Evolutionary conservation across 768 basidiomycete genomes (phyloP).

Genomic region (Exsudoporus frostii): DNA sequence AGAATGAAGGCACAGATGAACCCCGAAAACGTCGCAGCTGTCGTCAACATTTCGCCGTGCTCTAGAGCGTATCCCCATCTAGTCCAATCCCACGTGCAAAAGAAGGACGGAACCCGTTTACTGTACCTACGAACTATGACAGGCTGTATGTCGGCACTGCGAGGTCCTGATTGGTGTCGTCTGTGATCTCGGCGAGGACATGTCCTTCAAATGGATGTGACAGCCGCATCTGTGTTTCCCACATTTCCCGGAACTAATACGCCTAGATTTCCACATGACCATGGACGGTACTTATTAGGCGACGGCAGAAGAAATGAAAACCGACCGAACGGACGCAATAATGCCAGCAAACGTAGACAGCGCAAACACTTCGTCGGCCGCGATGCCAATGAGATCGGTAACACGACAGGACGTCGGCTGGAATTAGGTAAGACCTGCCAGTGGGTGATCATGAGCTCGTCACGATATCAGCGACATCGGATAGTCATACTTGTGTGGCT

Average conservation of each 20-base stretch:
- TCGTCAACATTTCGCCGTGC: conserved; percentile 19
- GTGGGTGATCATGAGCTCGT: too few relatives aligned
- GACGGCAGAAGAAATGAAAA: not conserved
- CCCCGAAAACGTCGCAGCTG: conserved; percentile 17
- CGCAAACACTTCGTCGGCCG: conserved; percentile 51
- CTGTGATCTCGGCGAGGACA: conserved; percentile 59
- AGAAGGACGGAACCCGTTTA: conserved; percentile 44
- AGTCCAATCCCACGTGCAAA: not conserved
- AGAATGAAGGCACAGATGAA: conserved; percentile 18
- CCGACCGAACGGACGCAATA: conserved; percentile 50
- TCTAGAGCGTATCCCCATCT: not conserved
- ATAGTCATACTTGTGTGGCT: too few relatives aligned
- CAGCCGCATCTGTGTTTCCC: too few relatives aligned
- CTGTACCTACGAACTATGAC: conserved; percentile 53
- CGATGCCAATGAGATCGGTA: conserved; percentile 51
- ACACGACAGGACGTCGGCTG: conserved; percentile 60
- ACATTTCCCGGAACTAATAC: conserved; percentile 61
- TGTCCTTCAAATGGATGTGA: conserved; percentile 61
- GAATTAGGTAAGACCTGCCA: too few relatives aligned
- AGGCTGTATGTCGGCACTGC: conserved; percentile 59
- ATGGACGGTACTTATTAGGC: too few relatives aligned
- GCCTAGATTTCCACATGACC: conserved; percentile 32
- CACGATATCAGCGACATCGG: too few relatives aligned
- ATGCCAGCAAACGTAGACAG: conserved; percentile 49
- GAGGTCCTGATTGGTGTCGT: conserved; percentile 55